Base-by-base conservation (phyloP, 2,329 filamentous ascomycete species). In the Cladophialophora chaetospira region DNA sequence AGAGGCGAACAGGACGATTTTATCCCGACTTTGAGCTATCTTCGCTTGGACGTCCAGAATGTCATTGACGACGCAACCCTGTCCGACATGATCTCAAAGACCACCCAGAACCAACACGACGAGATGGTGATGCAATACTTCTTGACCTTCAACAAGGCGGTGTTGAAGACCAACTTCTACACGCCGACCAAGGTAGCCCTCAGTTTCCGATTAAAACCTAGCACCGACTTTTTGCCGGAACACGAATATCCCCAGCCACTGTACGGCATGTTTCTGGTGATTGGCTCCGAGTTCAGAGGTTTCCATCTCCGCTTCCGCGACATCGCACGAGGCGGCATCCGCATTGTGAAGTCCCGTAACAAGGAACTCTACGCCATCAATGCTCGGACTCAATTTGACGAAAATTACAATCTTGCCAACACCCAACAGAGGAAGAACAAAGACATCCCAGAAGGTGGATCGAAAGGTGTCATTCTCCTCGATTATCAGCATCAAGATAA, bases 371-470 rank as follows among this genome's bases (percentile, higher is more conserved):
- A 97, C 71, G 84, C 88, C 60, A 97, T 97, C 80, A 99, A 99
- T 71, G 92, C 92, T 33, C 88, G 94, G 58, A 96, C 91, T 56
- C 82, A 99, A 62, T 99, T 99, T 68, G 94, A 99, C 67, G 94
- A 99, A 78, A 99, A 99, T 77, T 99, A 99, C 76, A 95, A 94
- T 63, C 83, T 99, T 60, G 93, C 94, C 64, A 97, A 95, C 75
- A 99, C 94, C 0, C 94, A 99, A 76, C 94, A 99, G 77, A 90
- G 94, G 70, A 99, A 99, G 84, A 99, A 99, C 82, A 99, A 99
- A 80, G 94, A 99, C 69, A 99, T 99, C 50, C 94, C 94, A 2
- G 94, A 99, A 77, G 94, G 94, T 63, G 94, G 94, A 53, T 96
- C 93, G 68, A 99, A 99, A 79, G 94, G 94, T 77, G 94, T 99